phyloP scores from a whole-genome alignment of 2,329 filamentous ascomycete genomes.

The Fusarium sp. region DNA sequence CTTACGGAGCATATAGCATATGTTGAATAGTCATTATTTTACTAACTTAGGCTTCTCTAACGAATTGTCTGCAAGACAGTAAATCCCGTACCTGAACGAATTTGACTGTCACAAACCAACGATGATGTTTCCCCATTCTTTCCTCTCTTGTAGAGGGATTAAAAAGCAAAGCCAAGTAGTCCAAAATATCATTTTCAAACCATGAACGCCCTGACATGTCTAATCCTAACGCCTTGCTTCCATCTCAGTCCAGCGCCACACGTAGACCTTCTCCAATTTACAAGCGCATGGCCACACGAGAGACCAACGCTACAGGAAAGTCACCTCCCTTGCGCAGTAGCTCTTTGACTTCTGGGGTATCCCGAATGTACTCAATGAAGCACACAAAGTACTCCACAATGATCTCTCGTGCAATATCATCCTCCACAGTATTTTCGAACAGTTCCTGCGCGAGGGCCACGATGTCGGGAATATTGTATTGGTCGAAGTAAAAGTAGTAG shows the following conservation, averaged over 20 bases:
- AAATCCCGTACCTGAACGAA: background rate
- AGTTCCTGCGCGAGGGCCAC: constrained; percentile 26
- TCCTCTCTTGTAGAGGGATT: too few species aligned
- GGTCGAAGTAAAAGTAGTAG: constrained; percentile 14
- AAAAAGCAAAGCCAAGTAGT: background rate
- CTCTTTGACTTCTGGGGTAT: constrained; percentile 14
- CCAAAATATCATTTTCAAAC: background rate
- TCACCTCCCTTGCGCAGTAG: constrained; percentile 27
- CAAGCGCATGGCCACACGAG: constrained; percentile 20
- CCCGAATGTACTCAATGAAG: constrained; percentile 29
- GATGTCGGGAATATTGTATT: constrained; percentile 26
- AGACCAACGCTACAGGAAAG: constrained; percentile 29
- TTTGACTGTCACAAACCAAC: background rate
- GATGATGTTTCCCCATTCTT: background rate
- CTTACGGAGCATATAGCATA: background rate
- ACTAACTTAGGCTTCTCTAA: background rate
- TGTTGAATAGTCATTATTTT: background rate
- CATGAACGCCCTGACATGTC: background rate
- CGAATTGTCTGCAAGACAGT: background rate
- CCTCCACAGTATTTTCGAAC: constrained; percentile 34
- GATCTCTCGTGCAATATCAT: constrained; percentile 30
- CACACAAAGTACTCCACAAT: constrained; percentile 33
- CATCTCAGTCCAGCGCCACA: background rate
- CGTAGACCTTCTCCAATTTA: background rate
- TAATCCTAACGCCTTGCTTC: constrained; percentile 15